Conservation (phyloP, 495 filamentous ascomycete species). For the Xylaria telfairii region DNA sequence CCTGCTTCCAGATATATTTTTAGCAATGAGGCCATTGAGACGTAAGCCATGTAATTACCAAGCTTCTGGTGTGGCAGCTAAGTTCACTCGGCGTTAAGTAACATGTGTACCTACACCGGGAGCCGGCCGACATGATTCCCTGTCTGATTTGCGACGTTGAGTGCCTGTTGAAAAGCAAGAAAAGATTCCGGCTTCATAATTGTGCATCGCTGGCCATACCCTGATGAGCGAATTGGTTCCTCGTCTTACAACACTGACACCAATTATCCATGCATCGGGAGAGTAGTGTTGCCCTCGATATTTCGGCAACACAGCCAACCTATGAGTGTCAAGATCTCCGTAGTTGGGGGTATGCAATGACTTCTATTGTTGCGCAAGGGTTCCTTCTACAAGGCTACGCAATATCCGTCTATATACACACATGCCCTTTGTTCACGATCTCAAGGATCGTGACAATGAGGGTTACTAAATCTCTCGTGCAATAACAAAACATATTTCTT, state of each 20-base stretch:
- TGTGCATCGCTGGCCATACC: not conserved
- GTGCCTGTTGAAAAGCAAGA: not conserved
- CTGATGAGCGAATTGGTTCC: not conserved
- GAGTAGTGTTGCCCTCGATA: not conserved
- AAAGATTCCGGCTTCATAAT: not conserved
- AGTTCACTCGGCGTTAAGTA: not conserved
- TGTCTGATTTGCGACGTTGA: not conserved
- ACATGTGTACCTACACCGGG: not conserved
- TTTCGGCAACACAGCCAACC: not conserved
- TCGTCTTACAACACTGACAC: not conserved
- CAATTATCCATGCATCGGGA: not conserved
- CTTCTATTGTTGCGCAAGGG: no score
- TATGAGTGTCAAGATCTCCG: no score
- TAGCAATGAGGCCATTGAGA: not conserved
- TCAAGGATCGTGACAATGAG: no score
- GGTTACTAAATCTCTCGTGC: not conserved
- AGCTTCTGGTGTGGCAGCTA: not conserved
- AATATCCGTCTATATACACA: no score
- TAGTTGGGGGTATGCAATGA: no score
- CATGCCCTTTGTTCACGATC: no score
- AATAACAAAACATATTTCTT: not conserved
- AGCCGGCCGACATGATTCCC: not conserved
- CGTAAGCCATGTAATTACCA: not conserved
- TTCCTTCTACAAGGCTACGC: no score
- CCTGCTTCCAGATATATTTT: not conserved